Evolutionary conservation across 495 filamentous ascomycete genomes (phyloP).

Genomic region (Thermochaetoides thermophila): DNA sequence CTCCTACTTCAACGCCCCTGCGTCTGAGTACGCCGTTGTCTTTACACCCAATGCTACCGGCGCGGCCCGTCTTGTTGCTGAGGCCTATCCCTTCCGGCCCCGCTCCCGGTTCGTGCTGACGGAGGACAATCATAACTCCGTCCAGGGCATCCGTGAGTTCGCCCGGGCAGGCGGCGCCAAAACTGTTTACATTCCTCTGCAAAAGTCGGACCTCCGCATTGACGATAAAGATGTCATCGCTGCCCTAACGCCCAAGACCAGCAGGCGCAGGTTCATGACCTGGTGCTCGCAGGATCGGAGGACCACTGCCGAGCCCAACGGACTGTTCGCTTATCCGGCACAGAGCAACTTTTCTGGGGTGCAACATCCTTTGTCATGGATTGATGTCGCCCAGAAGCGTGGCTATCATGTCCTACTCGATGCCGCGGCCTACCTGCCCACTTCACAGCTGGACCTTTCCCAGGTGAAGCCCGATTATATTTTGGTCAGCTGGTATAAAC

Average conservation of each 20-base stretch:
- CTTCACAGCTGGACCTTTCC: slow-evolving; percentile 36
- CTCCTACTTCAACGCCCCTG: slow-evolving; percentile 38
- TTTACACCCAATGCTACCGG: slow-evolving; percentile 48
- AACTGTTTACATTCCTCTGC: slow-evolving; percentile 12
- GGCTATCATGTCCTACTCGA: slow-evolving; percentile 40
- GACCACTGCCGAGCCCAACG: slow-evolving; percentile 3
- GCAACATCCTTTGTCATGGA: slow-evolving; percentile 40
- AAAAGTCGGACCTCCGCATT: slow-evolving; percentile 8
- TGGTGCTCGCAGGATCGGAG: no score
- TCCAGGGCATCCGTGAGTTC: slow-evolving; percentile 22
- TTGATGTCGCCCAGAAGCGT: slow-evolving; percentile 25
- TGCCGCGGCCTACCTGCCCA: slow-evolving; percentile 42
- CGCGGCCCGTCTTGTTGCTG: slow-evolving; percentile 41
- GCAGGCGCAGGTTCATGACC: background rate
- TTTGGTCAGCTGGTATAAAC: slow-evolving; percentile 46
- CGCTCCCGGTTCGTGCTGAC: slow-evolving; percentile 12
- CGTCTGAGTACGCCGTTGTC: slow-evolving; percentile 43
- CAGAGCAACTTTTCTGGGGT: slow-evolving; percentile 50
- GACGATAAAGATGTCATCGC: slow-evolving; percentile 2
- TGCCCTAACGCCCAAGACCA: slow-evolving; percentile 1
- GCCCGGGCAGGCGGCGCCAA: slow-evolving; percentile 5
- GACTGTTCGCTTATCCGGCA: slow-evolving; percentile 48
- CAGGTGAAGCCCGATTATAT: slow-evolving; percentile 40
- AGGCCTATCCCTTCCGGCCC: slow-evolving; percentile 23
- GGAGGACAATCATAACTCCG: slow-evolving; percentile 23